Evolutionary conservation across 108 stramenopile species (phyloP), one percentile per base, ranked within the genome.

Genomic region (Conticribra weissflogii): DNA sequence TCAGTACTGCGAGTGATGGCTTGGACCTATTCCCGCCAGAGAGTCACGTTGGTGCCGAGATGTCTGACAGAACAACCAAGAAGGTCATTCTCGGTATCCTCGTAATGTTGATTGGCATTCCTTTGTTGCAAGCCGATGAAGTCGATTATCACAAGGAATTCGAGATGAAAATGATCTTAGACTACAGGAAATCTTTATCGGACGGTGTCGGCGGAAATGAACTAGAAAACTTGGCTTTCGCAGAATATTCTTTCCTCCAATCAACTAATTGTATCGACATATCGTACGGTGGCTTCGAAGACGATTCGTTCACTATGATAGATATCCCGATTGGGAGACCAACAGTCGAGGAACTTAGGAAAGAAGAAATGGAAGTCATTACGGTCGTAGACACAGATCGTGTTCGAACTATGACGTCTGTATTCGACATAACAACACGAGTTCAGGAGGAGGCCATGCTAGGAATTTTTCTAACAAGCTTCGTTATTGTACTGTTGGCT

Each of bases 61-160:
- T 84, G 83, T 76, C 79, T 23, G 83, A 84, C 57, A 63, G 71
- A n/a, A 84, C 83, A 46, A 84, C 83, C n/a, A 84, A 81, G 60
- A 81, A 78, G 50, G 83, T 84, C 7, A 81, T 84, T 51, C 59
- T 84, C 33, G 79, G 79, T 33, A 81, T 84, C 17, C 63, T 84
- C 18, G 47, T 81, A 24, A 84, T 84, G 79, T 63, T 84, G 21
- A 71, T 84, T 33, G 83, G 63, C 3, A 81, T 84, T 49, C 78
- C 83, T 4, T 54, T 80, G 18, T 54, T 84, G 49, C 79, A 78
- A 34, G 63, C 74, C 23, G 74, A 76, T 14, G 60, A 74, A 45
- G 29, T 68, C 12, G 57, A 68, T 18, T 79, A 83, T 50, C 58
- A 44, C 54, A 79, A 79, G n/a, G 66, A 83, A 74, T 78, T 69